Base-by-base conservation (phyloP, 805 yeast genomes). In the Candida odintsovae region DNA sequence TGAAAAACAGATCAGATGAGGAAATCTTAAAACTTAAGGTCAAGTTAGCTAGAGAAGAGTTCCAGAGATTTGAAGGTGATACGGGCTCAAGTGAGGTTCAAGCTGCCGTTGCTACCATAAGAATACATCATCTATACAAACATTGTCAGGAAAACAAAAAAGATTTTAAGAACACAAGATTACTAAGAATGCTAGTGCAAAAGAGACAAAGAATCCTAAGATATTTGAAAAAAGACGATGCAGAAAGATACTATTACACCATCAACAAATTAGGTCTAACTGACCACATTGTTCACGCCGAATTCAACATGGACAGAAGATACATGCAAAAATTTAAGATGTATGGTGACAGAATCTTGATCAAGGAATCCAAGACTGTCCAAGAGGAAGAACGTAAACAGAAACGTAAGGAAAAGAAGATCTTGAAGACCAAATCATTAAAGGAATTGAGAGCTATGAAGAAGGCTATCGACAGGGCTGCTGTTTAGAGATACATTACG, bases 31-130 rank as follows among this genome's bases (percentile, higher is more conserved):
- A 78, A 53, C 63, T 78, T 54, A 85, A 88, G 25, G 70, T 79
- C 2, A 67, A 68, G 40, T 64, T 84, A 40, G 97, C 97, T 1
- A 73, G 80, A 43, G 68, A 76, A 55, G 97, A 92, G 68, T 90
- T 92, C 65, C 82, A 80, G 56, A 75, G 96, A 58, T 74, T 76
- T 52, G 89, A 82, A 40, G 96, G 96, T 45, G 98, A 94, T 64
- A 87, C 97, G 1, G 97, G 96, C 3, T 87, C 96, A 2, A 81
- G 95, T 45, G 98, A 92, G 68, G 97, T 90, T 22, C 97, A 90
- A 67, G 97, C 98, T 2, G 98, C 97, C 3, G 76, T 87, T 23
- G 69, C 83, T 69, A 89, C 98, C 0, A 83, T 88, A 42, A 78
- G 79, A 58, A 88, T 94, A 55, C 86, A 84, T 54, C 82, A 78